Evolutionary conservation across 768 basidiomycete genomes (phyloP).

Genomic region (Boletus reticuloceps): DNA sequence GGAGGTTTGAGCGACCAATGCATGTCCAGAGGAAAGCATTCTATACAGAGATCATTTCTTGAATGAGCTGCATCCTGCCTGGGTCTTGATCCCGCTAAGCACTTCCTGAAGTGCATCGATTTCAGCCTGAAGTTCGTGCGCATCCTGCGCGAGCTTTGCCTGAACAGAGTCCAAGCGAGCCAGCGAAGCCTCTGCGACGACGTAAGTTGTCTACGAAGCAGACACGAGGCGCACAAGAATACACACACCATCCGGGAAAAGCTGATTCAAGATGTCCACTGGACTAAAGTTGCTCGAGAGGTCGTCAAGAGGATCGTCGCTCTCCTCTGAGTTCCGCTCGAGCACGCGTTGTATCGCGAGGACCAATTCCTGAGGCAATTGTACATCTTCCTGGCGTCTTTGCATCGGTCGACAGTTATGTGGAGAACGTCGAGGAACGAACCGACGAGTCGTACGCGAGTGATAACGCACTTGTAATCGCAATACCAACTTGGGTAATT

Average conservation of each 20-base stretch:
- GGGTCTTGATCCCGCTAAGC: constrained; percentile 78
- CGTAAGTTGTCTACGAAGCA: not conserved
- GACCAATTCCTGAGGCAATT: constrained; percentile 65
- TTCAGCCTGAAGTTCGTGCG: constrained; percentile 67
- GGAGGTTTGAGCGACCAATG: constrained; percentile 4
- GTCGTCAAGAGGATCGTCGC: constrained; percentile 55
- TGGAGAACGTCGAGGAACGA: not conserved
- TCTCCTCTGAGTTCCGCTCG: constrained; percentile 43
- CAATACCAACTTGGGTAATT: not conserved
- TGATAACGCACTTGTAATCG: no score
- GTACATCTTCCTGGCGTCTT: constrained; percentile 32
- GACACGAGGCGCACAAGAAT: not conserved
- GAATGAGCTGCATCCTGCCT: constrained; percentile 85
- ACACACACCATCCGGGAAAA: constrained; percentile 76
- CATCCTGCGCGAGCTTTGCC: constrained; percentile 63
- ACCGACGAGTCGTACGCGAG: not conserved
- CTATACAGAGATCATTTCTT: constrained; percentile 92
- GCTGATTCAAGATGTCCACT: constrained; percentile 50
- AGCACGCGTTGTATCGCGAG: constrained; percentile 71
- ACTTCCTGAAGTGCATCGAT: constrained; percentile 66
- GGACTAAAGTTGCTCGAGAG: constrained; percentile 57
- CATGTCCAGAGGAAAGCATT: not conserved
- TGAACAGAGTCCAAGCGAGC: constrained; percentile 70
- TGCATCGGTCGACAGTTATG: constrained; percentile 22
- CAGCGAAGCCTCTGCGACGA: constrained; percentile 66